phyloP scores from a whole-genome alignment of 2,329 filamentous ascomycete genomes.

The Nemania serpens region DNA sequence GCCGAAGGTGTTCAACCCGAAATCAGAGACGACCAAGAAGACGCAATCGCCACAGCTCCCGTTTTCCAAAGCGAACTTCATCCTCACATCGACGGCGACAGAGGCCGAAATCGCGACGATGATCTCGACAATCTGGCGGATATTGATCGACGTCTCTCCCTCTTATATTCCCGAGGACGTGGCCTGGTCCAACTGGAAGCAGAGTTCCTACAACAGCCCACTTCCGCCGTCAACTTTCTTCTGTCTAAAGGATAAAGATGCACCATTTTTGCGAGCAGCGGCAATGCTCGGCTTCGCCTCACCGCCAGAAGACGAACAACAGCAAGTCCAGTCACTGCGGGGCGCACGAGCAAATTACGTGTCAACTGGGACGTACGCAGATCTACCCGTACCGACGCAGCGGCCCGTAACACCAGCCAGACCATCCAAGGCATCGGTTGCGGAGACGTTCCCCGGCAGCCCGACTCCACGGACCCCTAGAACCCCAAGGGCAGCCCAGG shows the following conservation, averaged over 20 bases:
- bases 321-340: not conserved
- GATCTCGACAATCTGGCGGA: conserved; percentile 56
- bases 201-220: conserved; percentile 9
- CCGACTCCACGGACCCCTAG: not conserved
- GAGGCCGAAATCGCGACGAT: conserved; percentile 59
- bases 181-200: conserved; percentile 8
- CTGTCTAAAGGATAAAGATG: conserved; percentile 29
- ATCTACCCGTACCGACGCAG: conserved; percentile 15
- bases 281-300: conserved; percentile 34
- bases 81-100: conserved; percentile 60
- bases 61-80: conserved; percentile 59
- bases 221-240: conserved; percentile 30
- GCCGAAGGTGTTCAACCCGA: conserved; percentile 14
- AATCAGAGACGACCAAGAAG: not conserved
- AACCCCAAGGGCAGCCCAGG: conserved; percentile 38
- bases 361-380: conserved; percentile 23
- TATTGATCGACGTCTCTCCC: conserved; percentile 50
- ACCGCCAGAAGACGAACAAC: conserved; percentile 9
- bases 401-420: conserved; percentile 37
- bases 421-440: conserved; percentile 25
- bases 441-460: conserved; percentile 42
- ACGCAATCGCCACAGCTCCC: conserved; percentile 33
- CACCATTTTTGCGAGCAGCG: conserved; percentile 32
- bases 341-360: conserved; percentile 17
- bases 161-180: conserved; percentile 52